Evolutionary conservation across 2,329 filamentous ascomycete genomes (phyloP), one percentile per base, ranked within the genome.

Genomic region (Beauveria asiatica): DNA sequence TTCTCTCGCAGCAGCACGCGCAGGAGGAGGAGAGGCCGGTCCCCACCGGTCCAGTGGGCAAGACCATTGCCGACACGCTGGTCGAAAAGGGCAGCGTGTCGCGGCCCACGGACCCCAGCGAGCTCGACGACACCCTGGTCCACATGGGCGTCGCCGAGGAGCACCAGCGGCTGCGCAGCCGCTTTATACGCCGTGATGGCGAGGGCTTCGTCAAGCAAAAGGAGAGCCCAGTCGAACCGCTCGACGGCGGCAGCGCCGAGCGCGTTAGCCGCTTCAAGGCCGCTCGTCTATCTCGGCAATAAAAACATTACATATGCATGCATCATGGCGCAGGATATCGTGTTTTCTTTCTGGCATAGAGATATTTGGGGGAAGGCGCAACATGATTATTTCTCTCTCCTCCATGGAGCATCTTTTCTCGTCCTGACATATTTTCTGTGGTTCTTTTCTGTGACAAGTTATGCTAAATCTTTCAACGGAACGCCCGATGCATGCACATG

Each of bases 91-190:
- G 80, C 48, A 69, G 74, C 9, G 68, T 65, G 27, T 60, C 64
- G 5, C 62, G 64, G 33, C 67, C 71, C 27, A 61, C 65, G n/a
- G 61, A 66, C 62, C 83, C 84, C 0, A 83, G 89, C 65, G 86
- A 89, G 64, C 78, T 93, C 44, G 88, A 96, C 5, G 79, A 84
- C 21, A 65, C 67, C n/a, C 76, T 92, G 33, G 78, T 93, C 55
- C 82, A 88, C 57, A 85, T 89, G 63, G 88, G 96, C 71, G 85
- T 96, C 16, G 87, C 89, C 8, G 83, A 84, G 42, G 89, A 95
- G 69, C 96, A 96, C 72, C 88, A 96, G 71, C 85, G 84, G 49
- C 80, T 90, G 72, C 87, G 93, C 21, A 96, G 92, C 70, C 84
- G 83, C 67, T 86, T 95, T 73, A 92, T 97, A 58, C 85, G 91